Evolutionary conservation across 1,284 basidiomycete genomes (phyloP).

Genomic region (Sporisorium reilianum): DNA sequence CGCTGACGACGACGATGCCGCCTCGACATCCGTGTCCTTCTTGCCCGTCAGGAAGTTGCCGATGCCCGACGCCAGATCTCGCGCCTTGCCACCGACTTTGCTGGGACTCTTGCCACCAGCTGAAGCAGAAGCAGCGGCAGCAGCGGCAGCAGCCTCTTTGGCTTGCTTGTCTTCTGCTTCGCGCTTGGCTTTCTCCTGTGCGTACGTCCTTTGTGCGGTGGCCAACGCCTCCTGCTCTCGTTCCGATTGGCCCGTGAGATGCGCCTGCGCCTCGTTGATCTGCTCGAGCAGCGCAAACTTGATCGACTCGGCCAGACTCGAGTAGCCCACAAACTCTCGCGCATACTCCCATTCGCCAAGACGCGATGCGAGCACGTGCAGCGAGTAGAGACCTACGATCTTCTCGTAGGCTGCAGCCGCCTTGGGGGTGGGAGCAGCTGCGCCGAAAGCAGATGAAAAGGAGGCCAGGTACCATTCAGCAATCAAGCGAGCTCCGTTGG

Average conservation of each 20-base stretch:
- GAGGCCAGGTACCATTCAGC: conserved; percentile 61
- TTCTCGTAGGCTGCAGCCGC: conserved; percentile 50
- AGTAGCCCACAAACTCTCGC: conserved; percentile 55
- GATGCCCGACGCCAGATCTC: conserved; percentile 28
- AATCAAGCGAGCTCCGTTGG: conserved; percentile 44
- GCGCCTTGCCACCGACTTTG: conserved; percentile 25
- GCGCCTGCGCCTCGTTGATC: conserved; percentile 39
- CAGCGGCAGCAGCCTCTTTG: conserved; percentile 29
- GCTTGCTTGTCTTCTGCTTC: conserved; percentile 40
- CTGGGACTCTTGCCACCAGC: conserved; percentile 11
- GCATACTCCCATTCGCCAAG: conserved; percentile 62
- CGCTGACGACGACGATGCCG: conserved; percentile 5
- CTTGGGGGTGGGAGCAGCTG: conserved; percentile 25
- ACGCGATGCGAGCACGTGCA: conserved; percentile 54
- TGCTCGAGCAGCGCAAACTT: conserved; percentile 46
- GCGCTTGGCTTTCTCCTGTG: conserved; percentile 44
- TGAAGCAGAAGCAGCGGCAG: conserved; percentile 1
- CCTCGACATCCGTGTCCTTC: conserved; percentile 10
- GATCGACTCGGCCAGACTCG: conserved; percentile 43
- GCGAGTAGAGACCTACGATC: conserved; percentile 53
- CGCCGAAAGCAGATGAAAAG: conserved; percentile 35
- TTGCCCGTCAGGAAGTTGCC: conserved; percentile 34
- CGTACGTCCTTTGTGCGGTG: conserved; percentile 39
- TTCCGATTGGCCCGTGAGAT: conserved; percentile 26
- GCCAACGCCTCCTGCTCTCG: conserved; percentile 41